These are phyloP conservation scores for Verticillium longisporum DNA, from an alignment of 2,329 filamentous ascomycete genomes.

Conservation along the genomic window DNA sequence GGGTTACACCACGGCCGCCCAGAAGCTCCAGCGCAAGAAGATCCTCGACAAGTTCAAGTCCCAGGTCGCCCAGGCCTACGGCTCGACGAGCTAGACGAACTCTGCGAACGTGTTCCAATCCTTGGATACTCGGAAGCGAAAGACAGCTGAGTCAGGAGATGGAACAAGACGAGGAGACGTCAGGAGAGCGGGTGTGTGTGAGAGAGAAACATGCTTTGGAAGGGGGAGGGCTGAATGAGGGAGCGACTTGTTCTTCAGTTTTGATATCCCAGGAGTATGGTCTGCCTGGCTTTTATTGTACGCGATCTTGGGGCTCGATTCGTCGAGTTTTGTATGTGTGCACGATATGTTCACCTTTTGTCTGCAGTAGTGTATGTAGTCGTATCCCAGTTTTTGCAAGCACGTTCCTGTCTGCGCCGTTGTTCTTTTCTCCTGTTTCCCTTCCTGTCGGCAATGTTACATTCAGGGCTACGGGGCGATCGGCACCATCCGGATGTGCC, in stretches of 20 bases:
- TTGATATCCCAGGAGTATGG: slow-evolving; percentile 3
- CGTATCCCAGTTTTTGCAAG: background rate
- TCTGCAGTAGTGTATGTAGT: background rate
- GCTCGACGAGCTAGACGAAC: slow-evolving; percentile 17
- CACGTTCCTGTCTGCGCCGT: background rate
- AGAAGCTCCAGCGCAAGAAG: slow-evolving; percentile 66
- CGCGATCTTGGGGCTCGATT: background rate
- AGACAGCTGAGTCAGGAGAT: background rate
- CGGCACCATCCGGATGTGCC: no score
- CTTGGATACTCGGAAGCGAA: no score
- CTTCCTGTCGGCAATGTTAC: no score
- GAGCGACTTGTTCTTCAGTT: background rate
- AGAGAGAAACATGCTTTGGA: background rate
- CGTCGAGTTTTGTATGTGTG: background rate
- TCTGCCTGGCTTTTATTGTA: background rate
- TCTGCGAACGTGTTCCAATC: background rate
- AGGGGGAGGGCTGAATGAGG: background rate
- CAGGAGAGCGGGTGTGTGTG: background rate
- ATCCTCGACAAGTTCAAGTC: slow-evolving; percentile 56
- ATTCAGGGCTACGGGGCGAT: no score
- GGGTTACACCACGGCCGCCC: slow-evolving; percentile 61
- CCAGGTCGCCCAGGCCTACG: slow-evolving; percentile 56
- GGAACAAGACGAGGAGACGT: no score
- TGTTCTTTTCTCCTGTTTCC: no score
- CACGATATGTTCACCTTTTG: background rate